These are phyloP conservation scores for Saccharum officinarum DNA, from an alignment of 176 grass and related monocot species.

Conservation along the genomic window DNA sequence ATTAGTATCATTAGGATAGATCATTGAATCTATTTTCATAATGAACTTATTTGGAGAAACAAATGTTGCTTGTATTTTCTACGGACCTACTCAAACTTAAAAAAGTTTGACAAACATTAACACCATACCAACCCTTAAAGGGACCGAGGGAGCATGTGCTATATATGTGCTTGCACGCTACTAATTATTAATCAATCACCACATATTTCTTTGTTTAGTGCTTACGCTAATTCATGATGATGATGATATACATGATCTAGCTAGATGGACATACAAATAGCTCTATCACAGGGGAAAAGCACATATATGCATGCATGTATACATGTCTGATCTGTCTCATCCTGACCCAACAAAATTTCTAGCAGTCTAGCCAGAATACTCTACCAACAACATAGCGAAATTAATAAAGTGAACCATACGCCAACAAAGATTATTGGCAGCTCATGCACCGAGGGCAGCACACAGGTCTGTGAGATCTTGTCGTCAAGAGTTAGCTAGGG, in stretches of 20 bases:
- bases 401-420: background rate
- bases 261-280: constrained; percentile 19
- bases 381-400: background rate
- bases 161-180: background rate
- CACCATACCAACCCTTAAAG: too few relatives aligned
- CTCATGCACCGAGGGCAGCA: background rate
- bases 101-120: too few relatives aligned
- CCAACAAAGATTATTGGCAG: constrained; percentile 27
- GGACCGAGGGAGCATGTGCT: too few relatives aligned
- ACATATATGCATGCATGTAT: constrained; percentile 27
- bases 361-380: background rate
- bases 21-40: too few relatives aligned
- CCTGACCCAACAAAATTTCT: constrained; percentile 21
- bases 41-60: too few relatives aligned
- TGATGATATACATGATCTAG: background rate
- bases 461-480: background rate
- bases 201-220: background rate
- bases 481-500: constrained; percentile 23
- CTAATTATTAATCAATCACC: background rate
- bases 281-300: constrained; percentile 9
- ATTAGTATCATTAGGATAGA: too few relatives aligned
- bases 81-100: too few relatives aligned
- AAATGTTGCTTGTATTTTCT: too few relatives aligned
- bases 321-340: constrained; percentile 11
- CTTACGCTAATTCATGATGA: background rate